Evolutionary conservation across 352 stramenopile species (phyloP), one percentile per base, ranked within the genome.

Genomic region (Phytophthora quininea): DNA sequence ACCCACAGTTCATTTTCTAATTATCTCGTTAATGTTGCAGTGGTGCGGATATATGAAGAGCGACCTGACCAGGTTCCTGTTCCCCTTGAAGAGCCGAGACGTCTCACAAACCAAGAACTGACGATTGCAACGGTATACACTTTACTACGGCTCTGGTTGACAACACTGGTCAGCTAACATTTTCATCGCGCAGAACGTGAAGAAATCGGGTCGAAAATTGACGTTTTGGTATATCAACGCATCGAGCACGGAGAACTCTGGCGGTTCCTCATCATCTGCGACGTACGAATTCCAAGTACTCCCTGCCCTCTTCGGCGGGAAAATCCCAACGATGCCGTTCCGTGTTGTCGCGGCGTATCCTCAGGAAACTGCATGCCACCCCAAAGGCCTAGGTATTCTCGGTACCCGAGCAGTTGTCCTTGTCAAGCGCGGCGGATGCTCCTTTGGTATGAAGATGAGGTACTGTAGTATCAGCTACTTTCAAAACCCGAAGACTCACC

Each of bases 371-470:
- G 85, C 83, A n/a, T 93, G 85, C 40, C 64, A 90, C 50, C 72
- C 75, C 48, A 77, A 89, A 66, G 85, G 83, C 1, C 76, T 93
- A 31, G 76, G 69, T 8, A 81, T 93, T 29, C 64, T 81, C 6
- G 81, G 70, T 12, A 84, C 79, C 19, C 81, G 79, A 27, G 74
- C 85, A 0, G 81, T 91, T 15, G 69, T 93, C 9, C 58, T 90
- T n/a, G 82, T 90, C n/a, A 89, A 88, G 64, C 78, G 77, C 9
- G 85, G 85, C 7, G 77, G 71, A 27, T 93, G 85, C 55, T 90
- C 82, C 0, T 90, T 93, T 58, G 77, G 73, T 4, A 58, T 62
- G 15, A 93, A 93, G 52, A 71, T 87, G 54, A 87, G 76, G 85
- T 93, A 24, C 19, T 24, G 19, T 24, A 24, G 19, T 24, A 24